These are phyloP conservation scores for Metschnikowia lochheadii DNA, from an alignment of 805 yeast species.

Conservation along the genomic window DNA sequence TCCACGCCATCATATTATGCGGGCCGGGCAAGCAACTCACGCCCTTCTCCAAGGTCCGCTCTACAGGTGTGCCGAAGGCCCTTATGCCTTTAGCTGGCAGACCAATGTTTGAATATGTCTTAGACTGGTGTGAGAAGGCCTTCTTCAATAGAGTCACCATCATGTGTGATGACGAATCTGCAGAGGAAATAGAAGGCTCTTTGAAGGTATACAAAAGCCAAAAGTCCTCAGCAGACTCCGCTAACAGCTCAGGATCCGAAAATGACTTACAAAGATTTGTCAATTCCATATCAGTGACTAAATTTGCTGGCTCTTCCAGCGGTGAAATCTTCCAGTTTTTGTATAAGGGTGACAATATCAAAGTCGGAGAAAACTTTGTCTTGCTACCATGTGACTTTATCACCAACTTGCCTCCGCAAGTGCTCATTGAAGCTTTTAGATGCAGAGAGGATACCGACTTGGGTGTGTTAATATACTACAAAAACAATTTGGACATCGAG, in stretches of 20 bases:
- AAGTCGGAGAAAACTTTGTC: conserved; percentile 49
- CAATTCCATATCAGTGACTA: conserved; percentile 22
- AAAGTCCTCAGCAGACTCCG: conserved; percentile 23
- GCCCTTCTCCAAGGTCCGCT: conserved; percentile 64
- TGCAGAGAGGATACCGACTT: conserved; percentile 62
- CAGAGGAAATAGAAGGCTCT: conserved; percentile 44
- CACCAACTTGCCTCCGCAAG: conserved; percentile 88
- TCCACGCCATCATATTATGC: conserved; percentile 86
- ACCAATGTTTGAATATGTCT: conserved; percentile 81
- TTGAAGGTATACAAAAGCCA: conserved; percentile 44
- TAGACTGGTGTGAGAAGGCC: conserved; percentile 91
- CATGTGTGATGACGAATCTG: conserved; percentile 49
- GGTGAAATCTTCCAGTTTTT: conserved; percentile 58
- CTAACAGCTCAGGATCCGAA: conserved; percentile 15
- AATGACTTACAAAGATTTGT: conserved; percentile 16
- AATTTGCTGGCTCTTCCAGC: conserved; percentile 33
- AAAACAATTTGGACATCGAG: conserved; percentile 67
- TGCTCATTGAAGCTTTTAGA: conserved; percentile 77
- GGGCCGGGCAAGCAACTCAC: conserved; percentile 73
- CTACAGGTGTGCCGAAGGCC: conserved; percentile 75
- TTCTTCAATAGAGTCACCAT: conserved; percentile 68
- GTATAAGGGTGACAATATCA: conserved; percentile 38
- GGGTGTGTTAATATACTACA: conserved; percentile 74
- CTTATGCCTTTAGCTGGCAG: conserved; percentile 83
- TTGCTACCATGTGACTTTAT: conserved; percentile 90